These are phyloP conservation scores for Thielaviopsis ethacetica DNA, from an alignment of 2,329 filamentous ascomycete genomes.

Conservation along the genomic window DNA sequence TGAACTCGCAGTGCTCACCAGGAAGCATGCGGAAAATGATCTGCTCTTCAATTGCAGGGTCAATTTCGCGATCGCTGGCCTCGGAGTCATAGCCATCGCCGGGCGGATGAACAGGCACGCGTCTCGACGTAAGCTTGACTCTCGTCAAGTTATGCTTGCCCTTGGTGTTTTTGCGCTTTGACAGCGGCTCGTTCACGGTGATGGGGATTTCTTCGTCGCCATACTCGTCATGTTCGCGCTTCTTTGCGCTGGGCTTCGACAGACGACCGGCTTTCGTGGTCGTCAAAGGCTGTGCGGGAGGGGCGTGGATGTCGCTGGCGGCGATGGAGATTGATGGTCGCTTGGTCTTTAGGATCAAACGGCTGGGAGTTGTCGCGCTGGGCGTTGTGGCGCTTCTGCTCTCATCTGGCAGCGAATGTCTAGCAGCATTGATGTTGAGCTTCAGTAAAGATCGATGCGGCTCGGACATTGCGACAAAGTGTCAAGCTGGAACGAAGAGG, in stretches of 20 bases:
- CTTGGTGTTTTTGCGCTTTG: slow-evolving; percentile 26
- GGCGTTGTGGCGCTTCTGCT: slow-evolving; percentile 13
- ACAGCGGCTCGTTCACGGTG: slow-evolving; percentile 20
- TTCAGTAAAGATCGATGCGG: slow-evolving; percentile 16
- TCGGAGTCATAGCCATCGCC: slow-evolving; percentile 96
- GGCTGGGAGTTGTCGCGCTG: slow-evolving; percentile 11
- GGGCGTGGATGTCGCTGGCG: slow-evolving; percentile 13
- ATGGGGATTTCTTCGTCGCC: slow-evolving; percentile 30
- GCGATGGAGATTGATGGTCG: slow-evolving; percentile 24
- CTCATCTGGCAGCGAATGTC: slow-evolving; percentile 11
- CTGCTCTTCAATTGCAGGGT: slow-evolving; percentile 79
- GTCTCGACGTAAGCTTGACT: slow-evolving; percentile 28
- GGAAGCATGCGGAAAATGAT: slow-evolving; percentile 80
- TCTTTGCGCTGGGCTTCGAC: slow-evolving; percentile 45
- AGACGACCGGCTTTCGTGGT: slow-evolving; percentile 46
- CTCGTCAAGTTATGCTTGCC: slow-evolving; percentile 25
- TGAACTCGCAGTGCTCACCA: slow-evolving; percentile 70
- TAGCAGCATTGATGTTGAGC: slow-evolving; percentile 13
- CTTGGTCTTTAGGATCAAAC: slow-evolving; percentile 26
- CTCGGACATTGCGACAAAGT: slow-evolving; percentile 5
- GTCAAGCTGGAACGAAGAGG: not conserved
- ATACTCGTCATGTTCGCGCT: slow-evolving; percentile 39
- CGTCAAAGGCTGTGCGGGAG: slow-evolving; percentile 16
- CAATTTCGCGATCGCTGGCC: slow-evolving; percentile 72
- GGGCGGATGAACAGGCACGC: slow-evolving; percentile 48